These are phyloP conservation scores for Chaetomiaceae sp. DNA, from an alignment of 2,329 filamentous ascomycete genomes.

Conservation along the genomic window DNA sequence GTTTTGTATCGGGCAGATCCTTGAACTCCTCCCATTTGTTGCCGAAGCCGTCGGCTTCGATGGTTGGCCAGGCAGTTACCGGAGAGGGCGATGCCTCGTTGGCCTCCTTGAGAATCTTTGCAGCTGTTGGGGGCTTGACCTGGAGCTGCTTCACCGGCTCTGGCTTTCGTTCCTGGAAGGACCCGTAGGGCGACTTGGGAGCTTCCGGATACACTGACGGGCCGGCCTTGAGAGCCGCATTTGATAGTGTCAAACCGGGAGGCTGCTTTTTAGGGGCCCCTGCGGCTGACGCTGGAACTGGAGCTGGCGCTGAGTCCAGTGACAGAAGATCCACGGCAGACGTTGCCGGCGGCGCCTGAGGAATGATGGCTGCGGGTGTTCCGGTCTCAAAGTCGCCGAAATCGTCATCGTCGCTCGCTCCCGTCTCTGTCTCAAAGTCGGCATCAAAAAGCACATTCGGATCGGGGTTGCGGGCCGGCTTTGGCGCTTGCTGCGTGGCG, in stretches of 20 bases:
- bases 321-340: constrained; percentile 22
- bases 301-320: constrained; percentile 3
- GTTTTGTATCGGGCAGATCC: constrained; percentile 34
- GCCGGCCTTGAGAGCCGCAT: constrained; percentile 31
- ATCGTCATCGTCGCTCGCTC: constrained; percentile 37
- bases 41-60: constrained; percentile 33
- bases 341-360: constrained; percentile 5
- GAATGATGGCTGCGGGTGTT: background rate
- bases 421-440: constrained; percentile 45
- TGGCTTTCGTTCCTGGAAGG: constrained; percentile 50
- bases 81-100: constrained; percentile 38
- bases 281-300: too few species aligned
- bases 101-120: constrained; percentile 32
- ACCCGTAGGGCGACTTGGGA: constrained; percentile 44
- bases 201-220: constrained; percentile 41
- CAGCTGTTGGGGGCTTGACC: constrained; percentile 41
- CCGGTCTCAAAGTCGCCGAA: constrained; percentile 35
- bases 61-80: constrained; percentile 44
- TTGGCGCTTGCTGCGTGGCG: constrained; percentile 8
- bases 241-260: constrained; percentile 31
- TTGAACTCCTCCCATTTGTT: constrained; percentile 52
- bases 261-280: constrained; percentile 25
- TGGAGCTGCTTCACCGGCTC: constrained; percentile 47
- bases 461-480: constrained; percentile 32
- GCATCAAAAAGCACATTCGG: constrained; percentile 64